Base-by-base conservation (phyloP, 108 stramenopile genomes). In the Parmales sp. region DNA sequence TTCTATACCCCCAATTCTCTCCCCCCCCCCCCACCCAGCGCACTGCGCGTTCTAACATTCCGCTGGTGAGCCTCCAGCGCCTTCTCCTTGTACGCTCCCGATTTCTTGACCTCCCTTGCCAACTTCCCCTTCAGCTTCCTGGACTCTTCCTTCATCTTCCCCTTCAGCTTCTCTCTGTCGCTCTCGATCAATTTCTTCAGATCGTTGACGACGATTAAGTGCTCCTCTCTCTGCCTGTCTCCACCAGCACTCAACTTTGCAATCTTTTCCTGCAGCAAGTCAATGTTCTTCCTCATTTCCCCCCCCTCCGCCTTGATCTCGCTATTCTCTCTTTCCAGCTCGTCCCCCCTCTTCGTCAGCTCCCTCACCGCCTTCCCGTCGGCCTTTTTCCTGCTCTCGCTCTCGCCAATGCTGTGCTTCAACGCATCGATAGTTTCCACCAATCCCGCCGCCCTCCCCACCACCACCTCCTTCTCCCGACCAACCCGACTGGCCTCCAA, bases 21-120 rank as follows among this genome's bases (percentile, higher is more conserved):
- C n/a, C n/a, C n/a, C n/a, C n/a, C n/a, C n/a, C n/a, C n/a, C n/a
- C n/a, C n/a, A n/a, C n/a, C n/a, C 54, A 60, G 26, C 1, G 54
- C 54, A 34, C 20, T 60, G 31, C 54, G 29, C 36, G 54, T 34
- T 16, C 54, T 11, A 28, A 19, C 11, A 1, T 16, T 20, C 54
- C 36, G 29, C 29, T 60, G n/a, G 69, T 77, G 76, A 0, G 76
- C 76, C 66, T 67, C 71, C 45, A 77, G 38, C 26, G 73, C 73
- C 71, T 77, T 46, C 41, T 65, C 74, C 66, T 77, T 77, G 76
- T 77, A 77, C 34, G 73, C 74, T 2, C 31, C 70, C 38, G 51
- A 31, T 39, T 71, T 44, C 66, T 74, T 77, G 26, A 71, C 39
- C 70, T 77, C 76, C 45, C 72, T 74, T n/a, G 39, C 34, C 45